These are phyloP conservation scores for Aaosphaeria arxii DNA, from an alignment of 2,329 filamentous ascomycete species.

Conservation along the genomic window DNA sequence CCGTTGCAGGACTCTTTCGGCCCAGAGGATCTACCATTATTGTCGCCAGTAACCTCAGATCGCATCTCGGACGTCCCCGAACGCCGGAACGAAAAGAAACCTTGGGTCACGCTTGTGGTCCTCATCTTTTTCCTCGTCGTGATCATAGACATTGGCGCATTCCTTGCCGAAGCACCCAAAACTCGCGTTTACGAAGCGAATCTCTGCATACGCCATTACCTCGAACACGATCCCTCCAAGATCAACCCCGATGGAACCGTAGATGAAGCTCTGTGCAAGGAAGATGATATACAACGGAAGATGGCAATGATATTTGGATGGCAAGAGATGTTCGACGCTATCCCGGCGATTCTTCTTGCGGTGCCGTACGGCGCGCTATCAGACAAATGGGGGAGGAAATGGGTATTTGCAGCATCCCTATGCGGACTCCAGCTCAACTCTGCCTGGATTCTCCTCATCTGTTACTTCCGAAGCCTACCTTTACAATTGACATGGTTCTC, in stretches of 20 bases:
- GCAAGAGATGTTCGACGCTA: constrained; percentile 48
- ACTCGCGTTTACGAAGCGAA: constrained; percentile 51
- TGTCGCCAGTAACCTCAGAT: not conserved
- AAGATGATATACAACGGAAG: constrained; percentile 47
- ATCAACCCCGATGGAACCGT: constrained; percentile 43
- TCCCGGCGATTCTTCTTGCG: constrained; percentile 44
- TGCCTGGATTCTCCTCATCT: constrained; percentile 31
- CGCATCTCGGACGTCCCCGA: not conserved
- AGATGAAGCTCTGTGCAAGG: constrained; percentile 49
- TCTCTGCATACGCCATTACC: constrained; percentile 46
- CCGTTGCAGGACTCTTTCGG: not conserved
- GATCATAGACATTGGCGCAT: constrained; percentile 46
- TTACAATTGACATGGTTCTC: constrained; percentile 49
- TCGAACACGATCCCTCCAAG: constrained; percentile 40
- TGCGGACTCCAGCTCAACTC: constrained; percentile 38
- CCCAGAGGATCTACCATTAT: not conserved
- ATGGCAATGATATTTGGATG: constrained; percentile 51
- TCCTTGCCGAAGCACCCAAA: constrained; percentile 44
- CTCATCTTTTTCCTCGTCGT: constrained; percentile 42
- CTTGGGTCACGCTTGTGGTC: constrained; percentile 26
- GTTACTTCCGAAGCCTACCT: constrained; percentile 38
- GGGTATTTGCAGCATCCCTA: constrained; percentile 42
- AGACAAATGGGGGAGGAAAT: constrained; percentile 47
- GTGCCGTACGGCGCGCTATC: constrained; percentile 50
- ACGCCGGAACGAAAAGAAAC: constrained; percentile 16